Conservation (phyloP, 2,329 filamentous ascomycete genomes). For the Botrytis elliptica region DNA sequence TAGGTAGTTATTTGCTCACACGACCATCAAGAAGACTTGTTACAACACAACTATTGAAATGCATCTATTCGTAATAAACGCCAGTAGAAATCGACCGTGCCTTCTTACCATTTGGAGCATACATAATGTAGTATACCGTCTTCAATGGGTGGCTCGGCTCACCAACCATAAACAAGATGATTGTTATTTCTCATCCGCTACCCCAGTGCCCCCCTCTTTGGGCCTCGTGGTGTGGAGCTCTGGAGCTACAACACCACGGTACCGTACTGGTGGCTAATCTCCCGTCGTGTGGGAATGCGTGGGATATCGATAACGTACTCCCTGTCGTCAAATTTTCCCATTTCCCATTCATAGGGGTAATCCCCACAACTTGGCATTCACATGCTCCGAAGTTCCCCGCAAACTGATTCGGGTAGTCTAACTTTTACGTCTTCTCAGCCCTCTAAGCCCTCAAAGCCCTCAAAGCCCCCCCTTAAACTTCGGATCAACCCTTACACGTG, state of each 20-base stretch:
- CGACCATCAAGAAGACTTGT: not conserved
- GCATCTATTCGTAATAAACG: not conserved
- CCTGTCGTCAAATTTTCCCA: constrained; percentile 1
- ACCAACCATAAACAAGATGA: not conserved
- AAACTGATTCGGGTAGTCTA: constrained; percentile 13
- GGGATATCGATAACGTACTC: constrained; percentile 1
- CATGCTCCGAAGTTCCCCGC: constrained; percentile 23
- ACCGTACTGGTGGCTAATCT: constrained; percentile 1
- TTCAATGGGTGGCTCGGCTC: not conserved
- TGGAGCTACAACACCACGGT: not conserved
- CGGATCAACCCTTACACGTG: not conserved
- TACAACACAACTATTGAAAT: not conserved
- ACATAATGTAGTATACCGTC: not conserved
- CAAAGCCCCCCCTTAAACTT: not conserved
- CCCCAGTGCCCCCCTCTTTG: not conserved
- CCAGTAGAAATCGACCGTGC: not conserved
- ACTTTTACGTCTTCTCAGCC: not conserved
- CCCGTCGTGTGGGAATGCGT: constrained; percentile 4
- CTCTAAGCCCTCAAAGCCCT: not conserved
- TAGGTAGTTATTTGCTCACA: not conserved
- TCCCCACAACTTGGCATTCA: constrained; percentile 19
- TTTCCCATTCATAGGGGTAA: constrained; percentile 9
- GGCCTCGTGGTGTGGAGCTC: not conserved
- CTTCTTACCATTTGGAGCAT: not conserved
- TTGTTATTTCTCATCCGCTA: not conserved